These are phyloP conservation scores for Lasiodiplodia hormozganensis DNA, from an alignment of 2,329 filamentous ascomycete genomes.

Conservation along the genomic window DNA sequence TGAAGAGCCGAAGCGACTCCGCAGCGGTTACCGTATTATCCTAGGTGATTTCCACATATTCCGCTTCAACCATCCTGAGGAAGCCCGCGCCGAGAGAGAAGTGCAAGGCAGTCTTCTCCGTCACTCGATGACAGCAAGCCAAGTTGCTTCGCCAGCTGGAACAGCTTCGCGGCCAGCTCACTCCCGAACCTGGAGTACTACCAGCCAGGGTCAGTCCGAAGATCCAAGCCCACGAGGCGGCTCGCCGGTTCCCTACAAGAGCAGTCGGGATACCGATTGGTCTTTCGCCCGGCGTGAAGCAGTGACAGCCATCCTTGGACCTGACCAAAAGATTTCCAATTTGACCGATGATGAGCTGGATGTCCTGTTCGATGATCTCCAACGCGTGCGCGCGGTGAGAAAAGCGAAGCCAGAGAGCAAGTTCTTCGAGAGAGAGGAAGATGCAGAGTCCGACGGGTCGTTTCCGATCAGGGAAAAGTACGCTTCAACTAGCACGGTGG, in stretches of 20 bases:
- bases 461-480: slow-evolving; percentile 94
- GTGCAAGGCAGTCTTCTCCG: slow-evolving; percentile 79
- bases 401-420: slow-evolving; percentile 69
- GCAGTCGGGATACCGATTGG: slow-evolving; percentile 88
- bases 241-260: slow-evolving; percentile 75
- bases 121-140: slow-evolving; percentile 74
- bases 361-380: slow-evolving; percentile 90
- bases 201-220: slow-evolving; percentile 81
- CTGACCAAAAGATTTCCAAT: slow-evolving; percentile 88
- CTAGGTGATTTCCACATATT: slow-evolving; percentile 99
- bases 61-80: slow-evolving; percentile 96
- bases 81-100: slow-evolving; percentile 89
- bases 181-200: slow-evolving; percentile 68
- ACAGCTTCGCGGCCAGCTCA: slow-evolving; percentile 69
- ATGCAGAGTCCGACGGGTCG: slow-evolving; percentile 86
- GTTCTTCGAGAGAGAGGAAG: slow-evolving; percentile 72
- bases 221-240: slow-evolving; percentile 77
- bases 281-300: slow-evolving; percentile 91
- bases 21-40: slow-evolving; percentile 93
- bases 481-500: slow-evolving; percentile 89
- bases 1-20: slow-evolving; percentile 81
- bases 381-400: slow-evolving; percentile 83
- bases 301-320: slow-evolving; percentile 86
- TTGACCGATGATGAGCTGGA: slow-evolving; percentile 95
- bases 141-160: slow-evolving; percentile 67